Base-by-base conservation (phyloP, 805 yeast species). In the Barnettozyma wickerhamii region DNA sequence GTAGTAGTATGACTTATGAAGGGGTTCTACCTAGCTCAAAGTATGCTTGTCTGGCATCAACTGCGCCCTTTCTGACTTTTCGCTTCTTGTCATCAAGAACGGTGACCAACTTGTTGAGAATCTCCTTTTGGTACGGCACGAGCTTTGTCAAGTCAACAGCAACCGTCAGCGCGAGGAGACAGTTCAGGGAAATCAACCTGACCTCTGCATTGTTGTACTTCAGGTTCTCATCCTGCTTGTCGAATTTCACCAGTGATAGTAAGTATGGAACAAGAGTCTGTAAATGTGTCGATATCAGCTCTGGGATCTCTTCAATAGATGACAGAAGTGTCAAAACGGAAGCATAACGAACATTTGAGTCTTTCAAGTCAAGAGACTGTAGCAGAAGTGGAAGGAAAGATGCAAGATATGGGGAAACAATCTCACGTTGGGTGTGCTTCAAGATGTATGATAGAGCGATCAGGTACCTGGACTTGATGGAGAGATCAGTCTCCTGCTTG, bases 51-150 rank as follows among this genome's bases (percentile, higher is more conserved):
- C 96, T 75, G 40, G 91, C 77, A 50, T 84, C 88, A 39, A 84
- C 80, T 6, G 91, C 84, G 38, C 77, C 70, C 56, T 79, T 82
- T 55, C 99, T 75, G 2, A 91, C 86, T 3, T 62, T 64, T 59
- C 99, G 74, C 55, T 71, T 81, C 35, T 70, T 72, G 59, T 91
- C 96, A 50, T 84, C 93, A 47, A 93, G 65, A 0, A 74, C 79
- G 1, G 54, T 57, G 1, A 64, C 66, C 33, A 85, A 62, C 12
- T 66, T 69, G 15, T 52, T 59, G 28, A 85, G 65, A 10, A 86
- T 48, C 9, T 37, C 35, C 35, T 46, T 45, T 32, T 52, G 77
- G 53, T 70, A 82, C 5, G 81, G 79, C 18, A 74, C 63, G 40
- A 83, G 52, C 15, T 65, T 54, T 14, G 62, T 64, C 41, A 68